phyloP scores from a whole-genome alignment of 2,329 filamentous ascomycete genomes.

The Parascedosporium putredinis region DNA sequence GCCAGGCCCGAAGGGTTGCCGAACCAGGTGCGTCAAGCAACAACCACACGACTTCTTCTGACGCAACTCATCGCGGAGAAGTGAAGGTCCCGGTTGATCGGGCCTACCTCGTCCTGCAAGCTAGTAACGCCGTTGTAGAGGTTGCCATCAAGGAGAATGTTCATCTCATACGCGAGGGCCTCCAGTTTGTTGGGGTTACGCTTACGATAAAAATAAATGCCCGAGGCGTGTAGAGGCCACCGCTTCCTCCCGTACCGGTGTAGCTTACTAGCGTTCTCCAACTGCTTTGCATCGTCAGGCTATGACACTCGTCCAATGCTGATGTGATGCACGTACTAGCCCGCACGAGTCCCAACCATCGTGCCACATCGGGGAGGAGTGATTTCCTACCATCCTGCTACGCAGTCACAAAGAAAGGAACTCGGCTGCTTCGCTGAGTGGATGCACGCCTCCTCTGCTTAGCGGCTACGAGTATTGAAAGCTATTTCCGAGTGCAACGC shows the following conservation, averaged over 20 bases:
- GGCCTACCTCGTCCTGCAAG: not conserved
- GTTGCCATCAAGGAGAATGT: not conserved
- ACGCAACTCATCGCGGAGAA: not conserved
- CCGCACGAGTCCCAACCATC: too few species aligned
- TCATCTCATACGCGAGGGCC: not conserved
- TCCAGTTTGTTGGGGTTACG: not conserved
- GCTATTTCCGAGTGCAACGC: too few species aligned
- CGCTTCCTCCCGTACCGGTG: not conserved
- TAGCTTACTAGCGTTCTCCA: too few species aligned
- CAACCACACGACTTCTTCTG: not conserved
- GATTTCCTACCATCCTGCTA: not conserved
- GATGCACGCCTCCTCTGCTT: not conserved
- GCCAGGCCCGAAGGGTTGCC: not conserved
- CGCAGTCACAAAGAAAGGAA: too few species aligned
- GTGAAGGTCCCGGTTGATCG: not conserved
- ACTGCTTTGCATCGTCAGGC: too few species aligned
- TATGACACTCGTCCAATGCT: not conserved
- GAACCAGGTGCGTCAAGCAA: too few species aligned
- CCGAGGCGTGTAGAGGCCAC: not conserved
- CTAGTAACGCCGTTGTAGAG: not conserved
- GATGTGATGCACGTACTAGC: too few species aligned
- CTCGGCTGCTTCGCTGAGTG: too few species aligned
- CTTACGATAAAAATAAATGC: not conserved
- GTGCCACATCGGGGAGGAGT: not conserved
- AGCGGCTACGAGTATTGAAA: too few species aligned